These are phyloP conservation scores for Sextonia rubra DNA, from an alignment of 164 flowering plant species.

Conservation along the genomic window DNA sequence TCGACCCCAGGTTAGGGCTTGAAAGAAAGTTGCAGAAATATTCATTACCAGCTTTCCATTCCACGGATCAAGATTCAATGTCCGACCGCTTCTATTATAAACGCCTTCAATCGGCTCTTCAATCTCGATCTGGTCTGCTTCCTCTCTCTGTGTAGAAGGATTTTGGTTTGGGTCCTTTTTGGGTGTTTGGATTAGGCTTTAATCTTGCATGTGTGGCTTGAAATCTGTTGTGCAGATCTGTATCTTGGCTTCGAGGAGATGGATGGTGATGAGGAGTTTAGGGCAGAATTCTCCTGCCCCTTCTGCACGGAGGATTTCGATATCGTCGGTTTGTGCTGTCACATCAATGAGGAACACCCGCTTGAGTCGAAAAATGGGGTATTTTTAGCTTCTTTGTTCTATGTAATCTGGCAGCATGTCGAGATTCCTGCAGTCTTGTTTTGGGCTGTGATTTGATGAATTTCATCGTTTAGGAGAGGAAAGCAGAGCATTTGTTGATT, in stretches of 20 bases:
- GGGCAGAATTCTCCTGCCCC: constrained; percentile 77
- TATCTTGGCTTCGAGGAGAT: constrained; percentile 68
- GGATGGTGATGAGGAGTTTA: constrained; percentile 68
- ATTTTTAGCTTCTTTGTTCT: not conserved
- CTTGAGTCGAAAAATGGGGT: constrained; percentile 79
- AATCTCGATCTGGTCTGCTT: constrained; percentile 1
- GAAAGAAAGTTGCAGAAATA: not conserved
- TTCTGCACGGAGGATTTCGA: constrained; percentile 79
- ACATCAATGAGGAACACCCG: constrained; percentile 89
- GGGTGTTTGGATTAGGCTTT: not conserved
- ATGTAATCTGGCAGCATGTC: not conserved
- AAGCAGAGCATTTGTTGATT: no score
- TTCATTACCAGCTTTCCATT: not conserved
- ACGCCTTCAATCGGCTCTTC: constrained; percentile 1
- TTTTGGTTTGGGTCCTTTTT: not conserved
- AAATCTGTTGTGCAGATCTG: constrained; percentile 40
- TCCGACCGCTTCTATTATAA: not conserved
- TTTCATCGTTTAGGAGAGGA: no score
- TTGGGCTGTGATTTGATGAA: no score
- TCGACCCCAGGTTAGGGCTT: not conserved
- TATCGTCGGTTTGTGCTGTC: constrained; percentile 80
- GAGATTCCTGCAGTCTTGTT: no score
- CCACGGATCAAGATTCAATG: not conserved
- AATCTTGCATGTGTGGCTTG: not conserved
- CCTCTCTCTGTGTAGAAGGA: not conserved